phyloP scores from a whole-genome alignment of 1,284 basidiomycete species.

The Ustilago loliicola region DNA sequence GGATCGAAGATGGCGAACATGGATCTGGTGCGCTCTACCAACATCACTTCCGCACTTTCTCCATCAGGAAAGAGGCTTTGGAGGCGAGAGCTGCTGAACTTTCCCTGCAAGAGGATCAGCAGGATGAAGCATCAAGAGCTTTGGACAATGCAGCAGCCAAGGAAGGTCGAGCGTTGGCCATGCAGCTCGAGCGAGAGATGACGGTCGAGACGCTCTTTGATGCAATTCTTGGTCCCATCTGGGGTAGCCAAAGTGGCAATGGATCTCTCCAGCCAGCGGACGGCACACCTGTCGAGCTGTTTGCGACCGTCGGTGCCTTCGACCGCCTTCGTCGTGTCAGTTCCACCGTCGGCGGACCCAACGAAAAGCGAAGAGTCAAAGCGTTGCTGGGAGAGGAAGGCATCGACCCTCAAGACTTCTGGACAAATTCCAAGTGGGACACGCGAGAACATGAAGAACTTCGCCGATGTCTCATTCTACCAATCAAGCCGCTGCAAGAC shows the following conservation, averaged over 20 bases:
- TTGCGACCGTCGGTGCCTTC: slow-evolving; percentile 44
- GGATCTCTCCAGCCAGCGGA: background rate
- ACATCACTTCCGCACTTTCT: slow-evolving; percentile 48
- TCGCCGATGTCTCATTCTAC: slow-evolving; percentile 30
- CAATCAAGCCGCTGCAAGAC: slow-evolving; percentile 35
- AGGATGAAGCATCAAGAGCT: slow-evolving; percentile 30
- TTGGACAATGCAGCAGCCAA: slow-evolving; percentile 41
- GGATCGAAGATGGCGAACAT: slow-evolving; percentile 23
- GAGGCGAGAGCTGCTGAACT: slow-evolving; percentile 43
- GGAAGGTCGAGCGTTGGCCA: slow-evolving; percentile 42
- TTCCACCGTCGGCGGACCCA: slow-evolving; percentile 46
- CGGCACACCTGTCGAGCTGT: slow-evolving; percentile 17
- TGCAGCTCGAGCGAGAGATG: slow-evolving; percentile 52
- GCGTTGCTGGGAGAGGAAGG: slow-evolving; percentile 40
- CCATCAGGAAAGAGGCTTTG: slow-evolving; percentile 46
- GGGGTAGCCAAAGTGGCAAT: background rate
- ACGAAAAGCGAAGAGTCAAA: slow-evolving; percentile 46
- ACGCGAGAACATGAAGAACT: slow-evolving; percentile 17
- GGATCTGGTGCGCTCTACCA: slow-evolving; percentile 35
- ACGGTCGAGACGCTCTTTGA: slow-evolving; percentile 49
- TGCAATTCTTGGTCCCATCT: slow-evolving; percentile 34
- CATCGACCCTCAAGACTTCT: slow-evolving; percentile 33
- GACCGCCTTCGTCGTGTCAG: slow-evolving; percentile 43
- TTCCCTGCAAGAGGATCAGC: slow-evolving; percentile 29
- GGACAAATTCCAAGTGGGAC: slow-evolving; percentile 46